Conservation (phyloP, 805 yeast genomes). For the Lipomyces anomalus region DNA sequence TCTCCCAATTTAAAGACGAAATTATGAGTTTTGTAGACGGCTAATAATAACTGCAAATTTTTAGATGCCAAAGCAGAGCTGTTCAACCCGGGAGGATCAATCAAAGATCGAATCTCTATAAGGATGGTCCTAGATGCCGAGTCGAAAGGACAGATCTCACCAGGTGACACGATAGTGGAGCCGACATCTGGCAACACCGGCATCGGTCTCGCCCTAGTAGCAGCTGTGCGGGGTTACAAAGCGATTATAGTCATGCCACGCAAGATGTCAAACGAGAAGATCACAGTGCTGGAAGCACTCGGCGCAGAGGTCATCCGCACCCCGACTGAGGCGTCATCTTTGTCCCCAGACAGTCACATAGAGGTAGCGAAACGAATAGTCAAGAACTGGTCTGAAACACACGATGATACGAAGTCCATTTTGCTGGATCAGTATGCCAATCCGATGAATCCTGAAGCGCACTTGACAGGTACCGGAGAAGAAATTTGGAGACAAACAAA, state of each 20-base stretch:
- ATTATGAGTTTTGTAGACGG: neutral
- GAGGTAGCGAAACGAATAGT: slow-evolving; percentile 80
- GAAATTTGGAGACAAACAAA: slow-evolving; percentile 79
- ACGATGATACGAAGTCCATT: slow-evolving; percentile 40
- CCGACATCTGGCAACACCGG: slow-evolving; percentile 93
- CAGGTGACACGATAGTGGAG: slow-evolving; percentile 75
- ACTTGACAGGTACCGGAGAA: slow-evolving; percentile 75
- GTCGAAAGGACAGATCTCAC: slow-evolving; percentile 66
- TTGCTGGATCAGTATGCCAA: slow-evolving; percentile 80
- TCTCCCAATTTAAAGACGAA: neutral
- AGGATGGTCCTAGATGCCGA: slow-evolving; percentile 86
- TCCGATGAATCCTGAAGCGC: slow-evolving; percentile 75
- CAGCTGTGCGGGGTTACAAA: slow-evolving; percentile 81
- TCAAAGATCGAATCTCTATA: slow-evolving; percentile 82
- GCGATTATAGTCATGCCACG: slow-evolving; percentile 85
- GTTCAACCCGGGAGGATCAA: slow-evolving; percentile 86
- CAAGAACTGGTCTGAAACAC: slow-evolving; percentile 65
- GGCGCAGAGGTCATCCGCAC: slow-evolving; percentile 91
- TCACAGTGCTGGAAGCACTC: slow-evolving; percentile 76
- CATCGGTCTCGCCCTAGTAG: slow-evolving; percentile 79
- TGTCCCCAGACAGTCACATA: slow-evolving; percentile 83
- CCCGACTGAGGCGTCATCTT: slow-evolving; percentile 91
- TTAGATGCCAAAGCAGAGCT: slow-evolving; percentile 70
- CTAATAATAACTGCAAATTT: slow-evolving; percentile 25
- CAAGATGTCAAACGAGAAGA: slow-evolving; percentile 88